Conservation (phyloP, 2,329 filamentous ascomycete genomes). For the Ophiosphaerella narmari region DNA sequence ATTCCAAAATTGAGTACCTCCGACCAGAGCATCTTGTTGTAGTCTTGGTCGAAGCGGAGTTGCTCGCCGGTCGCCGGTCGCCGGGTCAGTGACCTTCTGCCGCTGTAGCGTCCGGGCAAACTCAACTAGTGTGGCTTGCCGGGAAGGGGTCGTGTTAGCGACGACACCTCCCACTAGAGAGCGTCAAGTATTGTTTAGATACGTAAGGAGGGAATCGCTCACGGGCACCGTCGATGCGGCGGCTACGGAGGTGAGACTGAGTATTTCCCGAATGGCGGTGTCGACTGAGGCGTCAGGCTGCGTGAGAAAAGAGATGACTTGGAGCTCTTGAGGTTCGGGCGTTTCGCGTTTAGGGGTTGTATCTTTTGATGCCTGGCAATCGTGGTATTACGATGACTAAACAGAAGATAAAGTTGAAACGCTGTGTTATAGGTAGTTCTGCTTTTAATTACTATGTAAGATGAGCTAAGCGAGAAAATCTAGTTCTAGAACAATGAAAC, state of each 20-base stretch:
- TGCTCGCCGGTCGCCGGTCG: neutral
- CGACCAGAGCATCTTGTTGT: neutral
- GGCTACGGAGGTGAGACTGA: neutral
- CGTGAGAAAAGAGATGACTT: conserved; percentile 2
- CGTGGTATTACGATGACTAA: no score
- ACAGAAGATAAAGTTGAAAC: no score
- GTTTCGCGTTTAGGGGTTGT: neutral
- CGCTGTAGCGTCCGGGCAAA: neutral
- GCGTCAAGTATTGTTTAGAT: neutral
- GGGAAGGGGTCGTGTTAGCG: neutral
- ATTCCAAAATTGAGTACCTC: neutral
- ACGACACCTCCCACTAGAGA: neutral
- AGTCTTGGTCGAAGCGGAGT: neutral
- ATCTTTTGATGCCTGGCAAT: no score
- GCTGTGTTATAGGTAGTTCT: no score
- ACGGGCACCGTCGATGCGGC: neutral
- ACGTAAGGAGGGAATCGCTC: neutral
- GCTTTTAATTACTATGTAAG: no score
- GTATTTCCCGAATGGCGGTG: neutral
- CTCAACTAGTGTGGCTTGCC: conserved; percentile 1
- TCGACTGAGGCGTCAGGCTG: neutral
- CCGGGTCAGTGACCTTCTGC: conserved; percentile 1
- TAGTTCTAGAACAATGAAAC: no score
- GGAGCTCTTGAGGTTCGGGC: neutral
- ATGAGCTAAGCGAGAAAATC: no score